phyloP scores from a whole-genome alignment of 768 basidiomycete species.

The Collybia nuda region DNA sequence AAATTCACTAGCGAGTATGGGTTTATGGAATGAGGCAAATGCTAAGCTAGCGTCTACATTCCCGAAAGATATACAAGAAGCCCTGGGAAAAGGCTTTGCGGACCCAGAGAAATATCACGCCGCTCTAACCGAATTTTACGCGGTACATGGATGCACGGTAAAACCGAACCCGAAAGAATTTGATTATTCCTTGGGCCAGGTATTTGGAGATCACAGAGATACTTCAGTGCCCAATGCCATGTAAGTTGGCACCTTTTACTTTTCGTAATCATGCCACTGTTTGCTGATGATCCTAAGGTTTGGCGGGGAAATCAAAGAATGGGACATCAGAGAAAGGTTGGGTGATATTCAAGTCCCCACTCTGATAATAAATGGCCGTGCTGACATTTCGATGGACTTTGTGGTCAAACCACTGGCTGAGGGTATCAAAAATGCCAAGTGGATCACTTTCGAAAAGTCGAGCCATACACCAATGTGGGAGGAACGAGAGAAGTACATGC shows the following conservation, averaged over 20 bases:
- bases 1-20: slow-evolving; percentile 26
- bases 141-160: slow-evolving; percentile 20
- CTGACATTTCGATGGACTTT: slow-evolving; percentile 41
- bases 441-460: slow-evolving; percentile 42
- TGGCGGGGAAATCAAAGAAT: slow-evolving; percentile 27
- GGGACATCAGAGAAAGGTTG: slow-evolving; percentile 45
- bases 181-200: slow-evolving; percentile 15
- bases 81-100: slow-evolving; percentile 15
- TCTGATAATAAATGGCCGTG: slow-evolving; percentile 39
- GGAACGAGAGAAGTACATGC: slow-evolving; percentile 39
- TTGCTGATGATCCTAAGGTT: background rate
- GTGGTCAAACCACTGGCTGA: slow-evolving; percentile 37
- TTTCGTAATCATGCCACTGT: slow-evolving; percentile 11
- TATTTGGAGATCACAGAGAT: slow-evolving; percentile 24
- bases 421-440: slow-evolving; percentile 36
- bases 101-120: slow-evolving; percentile 12
- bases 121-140: slow-evolving; percentile 22
- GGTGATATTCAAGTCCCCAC: slow-evolving; percentile 36
- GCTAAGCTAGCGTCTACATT: slow-evolving; percentile 19
- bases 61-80: slow-evolving; percentile 13
- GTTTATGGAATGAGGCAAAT: slow-evolving; percentile 22
- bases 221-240: slow-evolving; percentile 21
- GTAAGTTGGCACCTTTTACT: slow-evolving; percentile 10
- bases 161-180: slow-evolving; percentile 21
- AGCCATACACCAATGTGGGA: slow-evolving; percentile 46